These are phyloP conservation scores for Alternaria sp. DNA, from an alignment of 2,329 filamentous ascomycete genomes.

Conservation along the genomic window DNA sequence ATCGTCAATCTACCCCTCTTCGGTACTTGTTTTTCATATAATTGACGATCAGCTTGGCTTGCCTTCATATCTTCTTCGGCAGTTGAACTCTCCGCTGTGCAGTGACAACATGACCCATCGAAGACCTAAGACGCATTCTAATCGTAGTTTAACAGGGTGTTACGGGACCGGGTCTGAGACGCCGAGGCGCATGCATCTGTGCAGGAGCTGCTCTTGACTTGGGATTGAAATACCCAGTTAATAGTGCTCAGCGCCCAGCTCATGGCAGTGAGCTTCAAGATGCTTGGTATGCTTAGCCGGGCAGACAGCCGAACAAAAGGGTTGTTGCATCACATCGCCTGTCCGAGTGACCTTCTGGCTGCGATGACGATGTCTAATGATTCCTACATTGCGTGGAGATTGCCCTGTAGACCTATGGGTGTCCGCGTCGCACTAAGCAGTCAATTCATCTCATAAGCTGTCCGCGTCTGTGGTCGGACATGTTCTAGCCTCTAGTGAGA, in stretches of 20 bases:
- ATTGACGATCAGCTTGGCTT: not conserved
- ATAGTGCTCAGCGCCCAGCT: conserved; percentile 9
- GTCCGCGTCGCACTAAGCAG: not conserved
- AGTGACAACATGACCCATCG: not conserved
- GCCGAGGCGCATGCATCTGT: not conserved
- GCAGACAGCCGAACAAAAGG: conserved; percentile 8
- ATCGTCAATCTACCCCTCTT: not conserved
- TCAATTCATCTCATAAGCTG: not conserved
- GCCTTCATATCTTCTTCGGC: not conserved
- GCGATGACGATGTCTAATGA: not conserved
- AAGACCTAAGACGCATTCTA: not conserved
- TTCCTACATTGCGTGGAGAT: conserved; percentile 10
- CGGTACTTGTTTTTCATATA: not conserved
- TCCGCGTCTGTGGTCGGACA: not conserved
- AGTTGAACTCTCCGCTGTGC: not conserved
- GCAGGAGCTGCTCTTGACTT: not conserved
- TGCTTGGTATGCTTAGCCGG: conserved; percentile 27
- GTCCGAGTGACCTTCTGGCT: not conserved
- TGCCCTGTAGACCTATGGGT: not conserved
- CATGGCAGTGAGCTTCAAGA: conserved; percentile 20
- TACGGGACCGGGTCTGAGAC: no score
- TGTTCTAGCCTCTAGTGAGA: not conserved
- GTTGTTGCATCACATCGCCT: conserved; percentile 6
- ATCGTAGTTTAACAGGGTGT: not conserved
- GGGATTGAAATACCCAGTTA: not conserved